Conservation (phyloP, 192 early-diverging fungal genomes). For the Coemansia sp. region DNA sequence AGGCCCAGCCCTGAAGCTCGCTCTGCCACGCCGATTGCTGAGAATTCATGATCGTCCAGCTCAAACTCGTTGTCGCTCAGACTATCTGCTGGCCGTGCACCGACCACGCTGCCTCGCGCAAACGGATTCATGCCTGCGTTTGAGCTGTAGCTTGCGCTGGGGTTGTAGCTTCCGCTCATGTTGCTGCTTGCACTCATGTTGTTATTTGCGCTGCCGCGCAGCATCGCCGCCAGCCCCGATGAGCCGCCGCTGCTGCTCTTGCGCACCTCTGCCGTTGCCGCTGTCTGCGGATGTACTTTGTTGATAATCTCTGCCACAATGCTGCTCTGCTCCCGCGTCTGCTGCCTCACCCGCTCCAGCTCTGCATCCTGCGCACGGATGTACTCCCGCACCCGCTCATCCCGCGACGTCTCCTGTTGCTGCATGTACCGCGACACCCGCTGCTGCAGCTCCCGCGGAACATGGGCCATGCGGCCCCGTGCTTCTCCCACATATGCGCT, state of each 20-base stretch:
- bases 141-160: neutral
- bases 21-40: slow-evolving; percentile 9
- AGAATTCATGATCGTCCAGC: slow-evolving; percentile 3
- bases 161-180: neutral
- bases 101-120: slow-evolving; percentile 4
- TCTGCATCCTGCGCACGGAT: slow-evolving; percentile 42
- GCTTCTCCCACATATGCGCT: slow-evolving; percentile 5
- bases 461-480: slow-evolving; percentile 14
- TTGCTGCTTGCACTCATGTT: slow-evolving; percentile 1
- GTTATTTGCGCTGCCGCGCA: slow-evolving; percentile 16
- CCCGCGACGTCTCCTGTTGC: slow-evolving; percentile 31
- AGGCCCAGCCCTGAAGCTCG: neutral
- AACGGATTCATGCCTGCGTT: slow-evolving; percentile 4
- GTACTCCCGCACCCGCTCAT: slow-evolving; percentile 45
- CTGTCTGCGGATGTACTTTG: slow-evolving; percentile 23
- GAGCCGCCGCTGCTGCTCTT: slow-evolving; percentile 14
- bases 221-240: slow-evolving; percentile 51
- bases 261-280: neutral
- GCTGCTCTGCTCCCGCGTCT: slow-evolving; percentile 30
- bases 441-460: slow-evolving; percentile 46
- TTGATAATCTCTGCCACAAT: slow-evolving; percentile 32
- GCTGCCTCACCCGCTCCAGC: slow-evolving; percentile 25
- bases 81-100: neutral
- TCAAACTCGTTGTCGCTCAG: slow-evolving; percentile 9
- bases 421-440: slow-evolving; percentile 32